Evolutionary conservation across 1,139 yeast species (phyloP).

Genomic region (Blastobotrys elegans): DNA sequence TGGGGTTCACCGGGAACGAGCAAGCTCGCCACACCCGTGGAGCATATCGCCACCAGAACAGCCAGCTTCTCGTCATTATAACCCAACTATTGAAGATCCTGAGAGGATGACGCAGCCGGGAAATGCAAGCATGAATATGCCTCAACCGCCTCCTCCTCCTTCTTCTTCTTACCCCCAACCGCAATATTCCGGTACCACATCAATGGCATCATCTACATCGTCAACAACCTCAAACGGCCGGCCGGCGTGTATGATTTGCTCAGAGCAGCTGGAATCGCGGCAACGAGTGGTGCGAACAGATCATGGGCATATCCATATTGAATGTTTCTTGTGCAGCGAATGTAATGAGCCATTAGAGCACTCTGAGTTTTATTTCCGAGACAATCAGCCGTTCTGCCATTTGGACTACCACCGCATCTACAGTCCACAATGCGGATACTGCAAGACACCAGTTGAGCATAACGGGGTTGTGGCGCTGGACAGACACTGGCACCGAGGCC

Average conservation of each 20-base stretch:
- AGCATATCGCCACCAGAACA: conserved; percentile 3
- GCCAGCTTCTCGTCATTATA: too few relatives aligned
- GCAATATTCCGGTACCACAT: too few relatives aligned
- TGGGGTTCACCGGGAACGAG: neutral
- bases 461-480: conserved; percentile 32
- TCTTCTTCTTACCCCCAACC: too few relatives aligned
- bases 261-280: conserved; percentile 21
- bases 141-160: neutral
- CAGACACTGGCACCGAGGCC: conserved; percentile 32
- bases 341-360: conserved; percentile 31
- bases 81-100: too few relatives aligned
- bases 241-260: conserved; percentile 16
- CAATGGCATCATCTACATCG: neutral
- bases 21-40: conserved; percentile 8
- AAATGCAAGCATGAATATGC: neutral
- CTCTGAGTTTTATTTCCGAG: conserved; percentile 30
- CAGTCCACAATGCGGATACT: conserved; percentile 32
- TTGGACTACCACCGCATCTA: conserved; percentile 34
- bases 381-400: conserved; percentile 30
- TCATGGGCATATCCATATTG: conserved; percentile 27
- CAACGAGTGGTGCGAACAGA: conserved; percentile 26
- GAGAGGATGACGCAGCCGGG: too few relatives aligned
- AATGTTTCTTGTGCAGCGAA: conserved; percentile 31
- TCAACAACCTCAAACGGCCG: neutral
- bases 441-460: conserved; percentile 33